Conservation (phyloP, 345 rosid genomes). For the Adansonia digitata region DNA sequence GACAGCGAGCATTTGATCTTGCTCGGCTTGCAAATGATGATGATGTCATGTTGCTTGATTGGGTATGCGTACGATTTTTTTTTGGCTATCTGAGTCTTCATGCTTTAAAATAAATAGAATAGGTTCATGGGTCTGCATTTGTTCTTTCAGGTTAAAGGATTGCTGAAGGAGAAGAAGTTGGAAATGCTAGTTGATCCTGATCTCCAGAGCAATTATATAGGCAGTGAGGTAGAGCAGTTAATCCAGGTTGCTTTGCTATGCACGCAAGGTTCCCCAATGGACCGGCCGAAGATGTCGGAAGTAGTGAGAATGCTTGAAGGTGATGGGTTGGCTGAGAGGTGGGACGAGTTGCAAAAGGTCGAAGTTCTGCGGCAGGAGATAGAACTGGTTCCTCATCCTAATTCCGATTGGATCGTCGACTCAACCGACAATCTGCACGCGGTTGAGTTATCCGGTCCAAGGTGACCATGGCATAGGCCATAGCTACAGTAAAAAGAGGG, state of each 20-base stretch:
- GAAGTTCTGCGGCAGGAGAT: conserved; percentile 81
- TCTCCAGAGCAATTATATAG: conserved; percentile 62
- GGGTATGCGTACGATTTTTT: conserved; percentile 50
- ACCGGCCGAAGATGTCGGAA: conserved; percentile 93
- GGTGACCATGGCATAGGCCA: conserved; percentile 41
- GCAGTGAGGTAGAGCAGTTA: conserved; percentile 74
- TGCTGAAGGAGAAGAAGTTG: conserved; percentile 80
- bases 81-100: background rate
- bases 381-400: conserved; percentile 65
- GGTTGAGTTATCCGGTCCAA: conserved; percentile 90
- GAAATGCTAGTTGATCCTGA: conserved; percentile 96
- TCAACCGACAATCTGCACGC: conserved; percentile 90
- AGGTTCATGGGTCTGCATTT: too few relatives aligned
- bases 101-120: too few relatives aligned
- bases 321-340: conserved; percentile 76
- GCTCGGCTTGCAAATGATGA: conserved; percentile 96
- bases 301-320: conserved; percentile 97
- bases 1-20: conserved; percentile 98
- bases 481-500: conserved; percentile 22
- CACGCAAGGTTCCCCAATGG: conserved; percentile 88
- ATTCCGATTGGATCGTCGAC: conserved; percentile 83
- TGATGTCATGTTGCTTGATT: conserved; percentile 94
- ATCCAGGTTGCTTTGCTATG: conserved; percentile 91
- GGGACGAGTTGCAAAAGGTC: conserved; percentile 97
- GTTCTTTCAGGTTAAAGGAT: conserved; percentile 80